Percentiles rank a stretch among this genome's conserved stretches.
These are phyloP conservation scores for Trichoderma brevicompactum DNA, from an alignment of 2,329 filamentous ascomycete species.

Conservation along the genomic window DNA sequence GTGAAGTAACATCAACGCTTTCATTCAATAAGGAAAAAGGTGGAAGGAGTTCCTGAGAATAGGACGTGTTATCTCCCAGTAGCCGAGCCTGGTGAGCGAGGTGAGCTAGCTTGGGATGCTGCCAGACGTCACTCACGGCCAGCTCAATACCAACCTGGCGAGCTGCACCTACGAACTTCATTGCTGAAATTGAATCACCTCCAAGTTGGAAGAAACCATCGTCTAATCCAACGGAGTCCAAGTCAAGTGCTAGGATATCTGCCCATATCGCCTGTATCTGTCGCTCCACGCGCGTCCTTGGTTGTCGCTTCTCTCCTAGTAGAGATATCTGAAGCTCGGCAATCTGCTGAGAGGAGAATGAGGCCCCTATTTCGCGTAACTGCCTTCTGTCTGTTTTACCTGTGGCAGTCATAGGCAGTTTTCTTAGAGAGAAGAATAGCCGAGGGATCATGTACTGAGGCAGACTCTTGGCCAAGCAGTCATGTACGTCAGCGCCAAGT, in stretches of 20 bases:
- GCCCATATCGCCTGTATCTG: background rate
- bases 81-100: background rate
- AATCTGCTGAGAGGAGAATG: background rate
- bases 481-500: no score
- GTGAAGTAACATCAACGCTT: no score
- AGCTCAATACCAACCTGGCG: background rate
- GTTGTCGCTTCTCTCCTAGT: background rate
- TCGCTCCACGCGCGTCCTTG: background rate
- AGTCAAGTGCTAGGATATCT: slow-evolving; percentile 31
- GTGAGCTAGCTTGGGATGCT: background rate
- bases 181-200: slow-evolving; percentile 54
- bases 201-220: slow-evolving; percentile 55
- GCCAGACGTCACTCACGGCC: slow-evolving; percentile 1
- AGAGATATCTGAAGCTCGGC: background rate
- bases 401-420: background rate
- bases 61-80: no score
- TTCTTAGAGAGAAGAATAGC: background rate
- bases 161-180: slow-evolving; percentile 46
- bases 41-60: no score
- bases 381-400: slow-evolving; percentile 15
- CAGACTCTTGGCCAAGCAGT: background rate
- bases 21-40: no score
- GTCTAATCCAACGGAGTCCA: slow-evolving; percentile 43
- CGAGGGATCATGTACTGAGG: background rate
- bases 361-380: background rate